Base-by-base conservation (phyloP, 345 rosid species). In the Murraya koenigii region DNA sequence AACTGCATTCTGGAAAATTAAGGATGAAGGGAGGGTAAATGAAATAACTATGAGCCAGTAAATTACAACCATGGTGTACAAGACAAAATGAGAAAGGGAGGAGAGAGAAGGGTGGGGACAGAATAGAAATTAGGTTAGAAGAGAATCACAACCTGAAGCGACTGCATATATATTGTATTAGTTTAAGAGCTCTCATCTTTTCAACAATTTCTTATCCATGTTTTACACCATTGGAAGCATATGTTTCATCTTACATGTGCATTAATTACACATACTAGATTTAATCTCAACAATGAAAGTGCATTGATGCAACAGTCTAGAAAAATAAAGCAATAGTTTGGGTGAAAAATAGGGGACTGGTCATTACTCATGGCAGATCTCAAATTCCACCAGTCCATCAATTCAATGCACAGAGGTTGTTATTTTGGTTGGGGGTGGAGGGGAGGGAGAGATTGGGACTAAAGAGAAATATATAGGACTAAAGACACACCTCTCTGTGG, bases 401-500 rank as follows among this genome's bases (percentile, higher is more conserved):
- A 44, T 44, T 11, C 49, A 44, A 41, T 41, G 49, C 49, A 11
- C 49, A 11, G 15, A 41, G 49, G n/a, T n/a, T n/a, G n/a, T n/a
- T n/a, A n/a, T n/a, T n/a, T n/a, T n/a, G n/a, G n/a, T n/a, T n/a
- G n/a, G n/a, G n/a, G n/a, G n/a, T n/a, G n/a, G n/a, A n/a, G n/a
- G n/a, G n/a, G n/a, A n/a, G n/a, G n/a, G n/a, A n/a, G n/a, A n/a
- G n/a, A n/a, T n/a, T n/a, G n/a, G n/a, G n/a, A n/a, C n/a, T n/a
- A n/a, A n/a, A n/a, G n/a, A n/a, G 25, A 62, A 82, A 75, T 7
- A 67, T n/a, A 35, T 32, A 44, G 59, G 66, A 56, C 70, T 72
- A 72, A 76, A 81, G 62, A 76, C 11, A 77, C 84, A 91, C 99
- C 94, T 91, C 82, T 96, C 99, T 8, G 90, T 79, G 69, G 75